Conservation (phyloP, 176 grass and related monocot genomes). For the Aegilops umbellulata region DNA sequence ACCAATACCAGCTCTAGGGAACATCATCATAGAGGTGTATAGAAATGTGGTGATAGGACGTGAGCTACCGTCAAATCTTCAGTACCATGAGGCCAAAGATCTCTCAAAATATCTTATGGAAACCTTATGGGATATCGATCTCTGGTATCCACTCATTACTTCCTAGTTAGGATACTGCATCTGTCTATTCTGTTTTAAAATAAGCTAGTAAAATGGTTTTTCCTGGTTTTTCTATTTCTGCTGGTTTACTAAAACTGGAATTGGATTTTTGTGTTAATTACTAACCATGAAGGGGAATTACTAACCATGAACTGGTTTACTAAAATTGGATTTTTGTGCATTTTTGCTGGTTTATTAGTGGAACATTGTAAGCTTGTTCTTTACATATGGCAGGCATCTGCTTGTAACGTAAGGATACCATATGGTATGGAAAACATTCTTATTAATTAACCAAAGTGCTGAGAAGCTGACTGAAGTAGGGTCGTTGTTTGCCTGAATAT, state of each 20-base stretch:
- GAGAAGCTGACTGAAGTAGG: neutral
- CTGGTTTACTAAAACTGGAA: neutral
- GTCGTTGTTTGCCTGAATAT: neutral
- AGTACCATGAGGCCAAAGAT: constrained; percentile 12
- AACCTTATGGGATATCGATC: neutral
- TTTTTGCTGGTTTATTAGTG: neutral
- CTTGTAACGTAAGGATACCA: neutral
- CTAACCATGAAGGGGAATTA: neutral
- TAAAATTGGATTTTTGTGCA: too few species aligned
- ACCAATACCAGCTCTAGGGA: too few species aligned
- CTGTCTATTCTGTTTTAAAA: neutral
- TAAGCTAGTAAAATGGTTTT: neutral
- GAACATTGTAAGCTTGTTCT: neutral
- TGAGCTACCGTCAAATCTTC: constrained; percentile 5
- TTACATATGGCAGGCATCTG: neutral
- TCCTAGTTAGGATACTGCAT: neutral
- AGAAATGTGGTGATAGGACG: neutral
- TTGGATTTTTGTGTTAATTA: neutral
- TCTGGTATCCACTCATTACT: neutral
- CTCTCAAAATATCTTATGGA: constrained; percentile 1
- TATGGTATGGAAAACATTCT: neutral
- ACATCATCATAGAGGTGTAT: too few species aligned
- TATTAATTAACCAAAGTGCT: neutral
- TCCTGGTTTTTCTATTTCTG: too few species aligned
- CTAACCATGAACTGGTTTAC: too few species aligned